Evolutionary conservation across 768 basidiomycete species (phyloP), one percentile per base, ranked within the genome.

Genomic region (Fomitopsis serialis): DNA sequence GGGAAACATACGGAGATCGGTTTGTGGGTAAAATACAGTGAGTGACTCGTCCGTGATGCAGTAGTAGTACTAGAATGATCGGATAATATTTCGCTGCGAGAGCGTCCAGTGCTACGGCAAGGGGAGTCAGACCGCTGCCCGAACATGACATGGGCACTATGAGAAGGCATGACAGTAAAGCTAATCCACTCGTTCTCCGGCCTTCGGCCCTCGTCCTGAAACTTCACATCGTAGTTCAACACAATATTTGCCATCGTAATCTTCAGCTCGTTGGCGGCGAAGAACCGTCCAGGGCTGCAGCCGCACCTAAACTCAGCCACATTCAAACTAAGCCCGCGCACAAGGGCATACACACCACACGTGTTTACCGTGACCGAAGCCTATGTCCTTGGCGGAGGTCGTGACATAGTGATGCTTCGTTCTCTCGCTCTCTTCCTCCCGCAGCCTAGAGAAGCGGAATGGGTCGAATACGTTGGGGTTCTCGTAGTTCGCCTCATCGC

Each of bases 391-490:
- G 4, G 22, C 8, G 32, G 50, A 52, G 1, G 58, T 55, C 42
- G 45, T 49, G 10, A 53, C 53, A 29, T 54, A 52, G 24, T 57
- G 49, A 1, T 45, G 24, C 17, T 49, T 35, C 22, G 63, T 47
- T 24, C 45, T 52, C 24, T 66, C 60, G 50, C 66, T 57, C 1
- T 67, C 60, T 42, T 56, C 52, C 40, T 63, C 63, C 9, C 64
- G 61, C 49, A 59, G 45, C 34, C 44, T 36, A 19, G 68, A 50
- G 58, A 74, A 77, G 0, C 79, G 69, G 55, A 72, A 72, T 0
- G 71, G 70, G 25, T 78, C 72, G 56, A 80, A 81, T 11, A 52
- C 56, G 2, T 62, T 45, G 0, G 76, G 58, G 50, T 75, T 61
- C 1, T 57, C 23, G 56, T 75, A 76, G 40, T 69, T 50, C 15